These are phyloP conservation scores for Spatholobus suberectus DNA, from an alignment of 306 rosid genomes.

Conservation along the genomic window DNA sequence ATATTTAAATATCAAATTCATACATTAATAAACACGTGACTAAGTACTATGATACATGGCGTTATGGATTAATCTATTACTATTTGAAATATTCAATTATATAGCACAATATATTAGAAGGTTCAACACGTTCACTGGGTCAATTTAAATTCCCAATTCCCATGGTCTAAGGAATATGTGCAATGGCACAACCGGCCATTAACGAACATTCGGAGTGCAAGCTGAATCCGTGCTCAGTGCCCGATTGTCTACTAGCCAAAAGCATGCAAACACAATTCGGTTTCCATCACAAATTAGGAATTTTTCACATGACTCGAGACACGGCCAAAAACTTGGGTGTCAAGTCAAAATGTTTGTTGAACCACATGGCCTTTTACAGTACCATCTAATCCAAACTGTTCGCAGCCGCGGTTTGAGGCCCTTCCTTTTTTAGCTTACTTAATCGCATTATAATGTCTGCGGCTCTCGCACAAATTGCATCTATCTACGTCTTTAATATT, in stretches of 20 bases:
- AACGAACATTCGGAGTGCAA: background rate
- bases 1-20: background rate
- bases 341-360: slow-evolving; percentile 35
- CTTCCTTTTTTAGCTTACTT: background rate
- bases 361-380: slow-evolving; percentile 5
- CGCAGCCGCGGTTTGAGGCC: background rate
- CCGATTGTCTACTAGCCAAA: background rate
- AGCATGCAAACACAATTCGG: background rate
- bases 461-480: background rate
- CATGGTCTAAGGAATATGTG: background rate
- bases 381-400: background rate
- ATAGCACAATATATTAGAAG: background rate
- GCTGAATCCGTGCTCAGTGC: background rate
- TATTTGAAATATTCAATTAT: no score
- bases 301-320: background rate
- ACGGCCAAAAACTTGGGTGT: background rate
- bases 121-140: slow-evolving; percentile 15
- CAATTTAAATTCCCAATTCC: background rate
- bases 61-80: background rate
- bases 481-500: background rate
- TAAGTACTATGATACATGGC: background rate
- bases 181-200: slow-evolving; percentile 10
- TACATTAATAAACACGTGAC: background rate
- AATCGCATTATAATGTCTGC: background rate
- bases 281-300: background rate